Conservation (phyloP, 2,329 filamentous ascomycete species). For the Biscogniauxia sp. region DNA sequence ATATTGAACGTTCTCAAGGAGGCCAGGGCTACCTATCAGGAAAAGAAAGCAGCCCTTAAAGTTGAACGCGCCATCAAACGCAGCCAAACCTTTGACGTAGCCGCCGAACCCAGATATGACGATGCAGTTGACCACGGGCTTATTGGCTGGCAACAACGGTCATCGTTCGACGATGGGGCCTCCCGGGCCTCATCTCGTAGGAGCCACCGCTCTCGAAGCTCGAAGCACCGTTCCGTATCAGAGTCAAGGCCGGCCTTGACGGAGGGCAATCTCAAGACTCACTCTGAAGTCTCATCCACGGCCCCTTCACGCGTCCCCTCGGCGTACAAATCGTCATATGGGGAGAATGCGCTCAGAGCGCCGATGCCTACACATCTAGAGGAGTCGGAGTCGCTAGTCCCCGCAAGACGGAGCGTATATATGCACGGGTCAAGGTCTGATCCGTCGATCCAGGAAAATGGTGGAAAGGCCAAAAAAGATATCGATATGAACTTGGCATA, state of each 20-base stretch:
- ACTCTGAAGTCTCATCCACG: conserved; percentile 51
- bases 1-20: conserved; percentile 89
- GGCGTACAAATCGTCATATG: conserved; percentile 39
- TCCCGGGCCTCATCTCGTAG: conserved; percentile 42
- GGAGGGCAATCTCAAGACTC: conserved; percentile 49
- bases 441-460: conserved; percentile 32
- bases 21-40: conserved; percentile 81
- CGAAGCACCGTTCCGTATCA: conserved; percentile 32
- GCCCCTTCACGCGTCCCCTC: conserved; percentile 43
- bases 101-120: conserved; percentile 28
- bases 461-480: conserved; percentile 33
- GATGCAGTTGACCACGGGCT: conserved; percentile 29
- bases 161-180: conserved; percentile 33
- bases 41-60: conserved; percentile 80
- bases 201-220: conserved; percentile 39
- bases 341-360: conserved; percentile 45
- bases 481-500: conserved; percentile 94
- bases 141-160: conserved; percentile 23
- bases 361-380: conserved; percentile 28
- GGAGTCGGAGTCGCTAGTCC: conserved; percentile 9
- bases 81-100: conserved; percentile 54
- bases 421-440: conserved; percentile 41
- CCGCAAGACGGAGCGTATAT: conserved; percentile 8
- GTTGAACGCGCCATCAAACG: conserved; percentile 60
- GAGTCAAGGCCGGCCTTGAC: conserved; percentile 45